Base-by-base conservation (phyloP, 1,284 basidiomycete species). In the Leucoagaricus sp. region DNA sequence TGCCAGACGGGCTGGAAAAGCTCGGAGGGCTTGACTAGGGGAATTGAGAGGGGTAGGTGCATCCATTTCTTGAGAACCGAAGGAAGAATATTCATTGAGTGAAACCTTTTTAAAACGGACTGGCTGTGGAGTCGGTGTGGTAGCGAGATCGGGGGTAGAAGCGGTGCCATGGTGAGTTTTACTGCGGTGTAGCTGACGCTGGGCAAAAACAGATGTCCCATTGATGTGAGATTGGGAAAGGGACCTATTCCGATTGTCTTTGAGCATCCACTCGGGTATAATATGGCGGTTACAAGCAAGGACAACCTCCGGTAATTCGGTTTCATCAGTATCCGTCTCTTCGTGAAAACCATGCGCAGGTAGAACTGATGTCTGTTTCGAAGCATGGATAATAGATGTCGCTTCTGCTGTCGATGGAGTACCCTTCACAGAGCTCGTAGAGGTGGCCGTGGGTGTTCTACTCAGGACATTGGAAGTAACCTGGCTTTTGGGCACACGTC, bases 201-300 rank as follows among this genome's bases (percentile, higher is more conserved):
- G 67, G 9, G 70, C 63, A 45, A 71, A 47, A 26, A 66, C 60
- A 5, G 69, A 63, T 2, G 71, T 65, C 15, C 70, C 64, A 45
- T 63, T 63, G 17, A 66, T 59, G 36, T 72, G 75, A 2, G 82
- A 80, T 53, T 82, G 77, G 2, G 84, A 83, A 51, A 78, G 67
- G 2, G 84, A 81, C 25, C 81, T 80, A 64, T 77, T 78, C 23
- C 80, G 75, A 54, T 72, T 73, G 12, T 69, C 70, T n/a, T 79
- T 75, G 54, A 95, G 77, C 70, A 98, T 81, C 91, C 94, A 98
- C 61, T 96, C 87, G 0, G 96, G 97, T 44, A 99, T 87, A 58
- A 99, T 97, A 72, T 99, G 96, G 4, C 93, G 83, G 69, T 99
- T 99, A 62, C 87, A 87, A 66, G 96, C 94, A 41, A 99, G 81